Conservation (phyloP, 495 filamentous ascomycete species). For the Aspergillus funiculosus region DNA sequence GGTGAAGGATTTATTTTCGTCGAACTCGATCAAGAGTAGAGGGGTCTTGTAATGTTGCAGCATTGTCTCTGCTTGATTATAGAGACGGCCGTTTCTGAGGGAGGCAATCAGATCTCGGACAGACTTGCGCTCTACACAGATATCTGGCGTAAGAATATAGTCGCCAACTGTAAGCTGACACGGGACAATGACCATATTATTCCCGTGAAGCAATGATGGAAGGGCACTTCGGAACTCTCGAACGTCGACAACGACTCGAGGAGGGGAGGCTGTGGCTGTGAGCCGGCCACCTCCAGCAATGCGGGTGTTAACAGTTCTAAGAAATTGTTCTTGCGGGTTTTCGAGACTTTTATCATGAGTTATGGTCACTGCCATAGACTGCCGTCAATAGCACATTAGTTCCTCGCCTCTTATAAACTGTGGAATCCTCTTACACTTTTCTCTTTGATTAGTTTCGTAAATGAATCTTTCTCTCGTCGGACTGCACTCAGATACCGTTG, state of each 20-base stretch:
- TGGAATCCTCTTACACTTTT: constrained; percentile 52
- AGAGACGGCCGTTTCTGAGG: constrained; percentile 85
- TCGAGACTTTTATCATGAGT: constrained; percentile 65
- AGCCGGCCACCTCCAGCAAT: constrained; percentile 91
- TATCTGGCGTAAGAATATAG: constrained; percentile 84
- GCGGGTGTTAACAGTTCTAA: constrained; percentile 92
- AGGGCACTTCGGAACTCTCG: constrained; percentile 93
- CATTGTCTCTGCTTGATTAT: constrained; percentile 91
- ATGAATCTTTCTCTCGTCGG: constrained; percentile 88
- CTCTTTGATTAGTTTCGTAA: constrained; percentile 88
- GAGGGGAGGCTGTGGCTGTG: constrained; percentile 84
- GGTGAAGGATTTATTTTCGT: constrained; percentile 94
- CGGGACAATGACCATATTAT: constrained; percentile 77
- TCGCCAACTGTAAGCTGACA: constrained; percentile 96
- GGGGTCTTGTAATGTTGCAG: constrained; percentile 83
- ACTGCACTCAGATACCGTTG: constrained; percentile 88
- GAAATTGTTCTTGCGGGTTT: constrained; percentile 86
- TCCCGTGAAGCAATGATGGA: constrained; percentile 84
- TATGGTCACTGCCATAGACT: constrained; percentile 86
- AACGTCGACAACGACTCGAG: constrained; percentile 88
- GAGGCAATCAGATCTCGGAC: constrained; percentile 86
- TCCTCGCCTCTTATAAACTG: background rate
- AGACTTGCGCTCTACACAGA: constrained; percentile 92
- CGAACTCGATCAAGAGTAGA: constrained; percentile 94
- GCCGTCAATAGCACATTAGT: constrained; percentile 27